Evolutionary conservation across 83 land plant genomes (phyloP), one percentile per base, ranked within the genome.

Genomic region (Picea engelmannii): DNA sequence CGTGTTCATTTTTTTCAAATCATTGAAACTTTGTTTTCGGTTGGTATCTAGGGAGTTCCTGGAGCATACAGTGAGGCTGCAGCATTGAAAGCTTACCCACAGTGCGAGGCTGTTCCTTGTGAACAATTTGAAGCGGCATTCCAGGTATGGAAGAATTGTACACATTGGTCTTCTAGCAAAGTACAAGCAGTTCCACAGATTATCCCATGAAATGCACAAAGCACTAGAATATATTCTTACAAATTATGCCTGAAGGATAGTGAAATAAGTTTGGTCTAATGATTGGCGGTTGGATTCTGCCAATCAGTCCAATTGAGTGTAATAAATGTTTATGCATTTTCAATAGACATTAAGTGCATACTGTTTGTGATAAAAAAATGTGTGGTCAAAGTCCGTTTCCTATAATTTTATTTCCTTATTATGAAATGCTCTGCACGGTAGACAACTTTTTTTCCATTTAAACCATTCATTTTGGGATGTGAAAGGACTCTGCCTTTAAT

Each of bases 1-100:
- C 40, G 17, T 60, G 15, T 12, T 59, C 11, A 8, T 25, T 4
- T 25, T 20, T 44, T 73, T 47, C 76, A 44, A n/a, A 21, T 49
- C 24, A 44, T 73, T 73, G 27, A 47, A 23, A 73, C 52, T 73
- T 73, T 18, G 25, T 40, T 73, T 73, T 73, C 21, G 76, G n/a
- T 73, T 73, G 76, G 25, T 42, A 20, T 21, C 4, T 70, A 90
- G 95, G 95, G 96, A 31, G 78, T 83, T 66, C 92, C 95, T 60
- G 96, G 96, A 23, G 90, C 96, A 73, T 94, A 86, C 76, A 92
- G 96, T 74, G 96, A 94, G 85, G 88, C 85, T 62, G 96, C 96
- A 63, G 95, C 96, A 10, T 52, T 86, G 5, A 94, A 92, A 87
- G 96, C 93, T 35, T 94, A 89, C 63, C 94, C 96, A 68, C 69